Conservation (phyloP, 1,284 basidiomycete genomes). For the Austroboletus rostrupii region DNA sequence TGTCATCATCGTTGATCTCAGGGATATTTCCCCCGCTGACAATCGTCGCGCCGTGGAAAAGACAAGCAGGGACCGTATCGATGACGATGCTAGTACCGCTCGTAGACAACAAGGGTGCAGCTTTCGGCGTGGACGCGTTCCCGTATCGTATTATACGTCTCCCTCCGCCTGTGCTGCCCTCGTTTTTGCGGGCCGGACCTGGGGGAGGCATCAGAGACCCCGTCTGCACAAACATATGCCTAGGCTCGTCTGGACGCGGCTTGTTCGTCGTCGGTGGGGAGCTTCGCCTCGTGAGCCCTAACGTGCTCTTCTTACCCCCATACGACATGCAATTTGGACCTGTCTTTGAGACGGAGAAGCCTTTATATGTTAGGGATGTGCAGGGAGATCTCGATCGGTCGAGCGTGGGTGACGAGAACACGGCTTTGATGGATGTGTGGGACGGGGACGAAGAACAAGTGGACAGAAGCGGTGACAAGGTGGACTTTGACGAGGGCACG, state of each 20-base stretch:
- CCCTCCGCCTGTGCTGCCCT: not conserved
- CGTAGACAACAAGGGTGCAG: not conserved
- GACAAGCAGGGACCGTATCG: conserved; percentile 9
- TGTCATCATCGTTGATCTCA: not conserved
- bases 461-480: conserved; percentile 12
- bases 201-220: not conserved
- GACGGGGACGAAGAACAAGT: not conserved
- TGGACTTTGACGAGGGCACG: conserved; percentile 31
- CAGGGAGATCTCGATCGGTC: not conserved
- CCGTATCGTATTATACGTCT: conserved; percentile 17
- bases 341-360: conserved; percentile 22
- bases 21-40: conserved; percentile 18
- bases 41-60: conserved; percentile 20
- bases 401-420: not conserved
- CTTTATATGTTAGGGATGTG: conserved; percentile 18
- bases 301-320: conserved; percentile 21
- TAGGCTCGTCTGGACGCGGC: conserved; percentile 28
- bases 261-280: conserved; percentile 23
- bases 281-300: conserved; percentile 24
- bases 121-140: conserved; percentile 8
- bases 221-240: conserved; percentile 19
- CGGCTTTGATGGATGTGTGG: not conserved
- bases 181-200: not conserved
- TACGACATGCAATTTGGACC: conserved; percentile 29
- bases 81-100: conserved; percentile 27